A percentile compares a stretch with the other conserved stretches of the same genome.
These are phyloP conservation scores for Naegleria gruberi DNA, from an alignment of 208 protist species.

Conservation along the genomic window DNA sequence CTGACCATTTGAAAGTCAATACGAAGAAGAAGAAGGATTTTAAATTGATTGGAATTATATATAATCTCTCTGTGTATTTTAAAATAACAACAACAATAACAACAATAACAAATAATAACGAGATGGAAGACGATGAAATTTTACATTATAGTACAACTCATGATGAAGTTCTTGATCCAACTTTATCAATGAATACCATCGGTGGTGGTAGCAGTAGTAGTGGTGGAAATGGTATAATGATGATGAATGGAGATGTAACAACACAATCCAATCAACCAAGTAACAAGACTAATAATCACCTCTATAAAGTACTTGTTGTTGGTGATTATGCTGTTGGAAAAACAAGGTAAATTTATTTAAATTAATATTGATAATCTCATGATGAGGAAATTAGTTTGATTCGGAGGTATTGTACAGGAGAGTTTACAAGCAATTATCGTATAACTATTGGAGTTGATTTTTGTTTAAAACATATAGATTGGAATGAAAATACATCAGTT, in stretches of 20 bases:
- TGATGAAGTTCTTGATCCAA: no score
- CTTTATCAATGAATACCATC: no score
- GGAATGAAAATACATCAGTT: slow-evolving; percentile 22
- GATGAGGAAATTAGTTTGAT: slow-evolving; percentile 19
- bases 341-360: slow-evolving; percentile 26
- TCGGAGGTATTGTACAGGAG: slow-evolving; percentile 36
- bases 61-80: no score
- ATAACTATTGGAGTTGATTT: slow-evolving; percentile 47
- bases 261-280: background rate
- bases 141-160: background rate
- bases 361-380: background rate
- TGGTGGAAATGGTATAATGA: no score
- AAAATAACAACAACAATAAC: no score
- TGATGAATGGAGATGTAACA: no score
- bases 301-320: slow-evolving; percentile 42
- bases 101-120: no score
- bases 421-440: slow-evolving; percentile 38
- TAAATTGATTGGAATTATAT: no score
- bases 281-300: slow-evolving; percentile 21
- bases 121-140: background rate
- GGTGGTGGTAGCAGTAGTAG: no score
- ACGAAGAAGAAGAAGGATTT: no score
- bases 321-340: slow-evolving; percentile 47
- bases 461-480: slow-evolving; percentile 41
- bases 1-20: no score